These are phyloP conservation scores for Breviolum minutum DNA, from an alignment of 73 alveolate species.

Conservation along the genomic window DNA sequence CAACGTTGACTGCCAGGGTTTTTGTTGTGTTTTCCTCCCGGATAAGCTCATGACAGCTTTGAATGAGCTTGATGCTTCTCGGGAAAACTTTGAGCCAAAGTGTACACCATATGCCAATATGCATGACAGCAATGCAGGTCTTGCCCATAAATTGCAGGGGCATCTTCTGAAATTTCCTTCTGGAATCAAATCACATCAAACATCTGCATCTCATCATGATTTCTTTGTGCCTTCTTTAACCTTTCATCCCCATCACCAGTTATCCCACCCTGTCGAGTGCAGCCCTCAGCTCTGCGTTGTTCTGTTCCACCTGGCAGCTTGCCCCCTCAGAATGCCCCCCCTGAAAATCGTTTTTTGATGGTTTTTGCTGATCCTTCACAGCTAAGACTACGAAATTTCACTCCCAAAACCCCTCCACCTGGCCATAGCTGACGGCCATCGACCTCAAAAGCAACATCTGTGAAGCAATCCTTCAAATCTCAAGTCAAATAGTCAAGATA, in stretches of 20 bases:
- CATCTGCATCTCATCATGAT: too few relatives aligned
- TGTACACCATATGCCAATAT: too few relatives aligned
- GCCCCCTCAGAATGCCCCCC: too few relatives aligned
- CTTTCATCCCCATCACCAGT: too few relatives aligned
- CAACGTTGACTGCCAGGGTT: neutral
- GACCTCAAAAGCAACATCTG: slow-evolving; percentile 5
- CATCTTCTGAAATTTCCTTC: too few relatives aligned
- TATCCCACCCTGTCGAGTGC: slow-evolving; percentile 57
- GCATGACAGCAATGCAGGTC: too few relatives aligned
- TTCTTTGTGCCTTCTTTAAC: too few relatives aligned
- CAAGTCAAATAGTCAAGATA: too few relatives aligned
- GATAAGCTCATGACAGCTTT: neutral
- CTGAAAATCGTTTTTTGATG: neutral
- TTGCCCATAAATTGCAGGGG: too few relatives aligned
- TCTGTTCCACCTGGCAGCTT: slow-evolving; percentile 57
- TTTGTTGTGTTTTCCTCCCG: neutral
- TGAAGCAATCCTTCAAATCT: neutral
- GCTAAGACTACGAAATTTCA: neutral
- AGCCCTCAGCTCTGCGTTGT: slow-evolving; percentile 74
- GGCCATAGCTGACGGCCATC: slow-evolving; percentile 79
- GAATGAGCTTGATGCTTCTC: neutral
- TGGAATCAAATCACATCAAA: too few relatives aligned
- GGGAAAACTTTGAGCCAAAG: slow-evolving; percentile 15
- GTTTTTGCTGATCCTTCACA: neutral
- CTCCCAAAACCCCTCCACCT: neutral